Conservation (phyloP, 441 rosid genomes). For the Kokia cookei region DNA sequence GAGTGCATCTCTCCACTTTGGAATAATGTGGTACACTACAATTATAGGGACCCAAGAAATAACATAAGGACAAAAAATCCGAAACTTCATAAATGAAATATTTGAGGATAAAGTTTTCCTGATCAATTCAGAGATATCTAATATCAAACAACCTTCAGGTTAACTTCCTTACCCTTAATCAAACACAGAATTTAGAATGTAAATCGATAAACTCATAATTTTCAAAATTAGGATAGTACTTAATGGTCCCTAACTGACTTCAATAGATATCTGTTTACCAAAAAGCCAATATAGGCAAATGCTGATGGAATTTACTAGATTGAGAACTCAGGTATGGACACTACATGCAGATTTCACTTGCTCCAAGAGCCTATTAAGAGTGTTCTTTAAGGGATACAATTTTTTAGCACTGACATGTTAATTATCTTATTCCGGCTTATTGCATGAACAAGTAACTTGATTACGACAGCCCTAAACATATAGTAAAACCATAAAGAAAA, state of each 20-base stretch:
- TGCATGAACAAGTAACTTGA: not conserved
- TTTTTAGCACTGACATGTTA: not conserved
- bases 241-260: not conserved
- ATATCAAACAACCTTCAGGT: not conserved
- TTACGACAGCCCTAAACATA: not conserved
- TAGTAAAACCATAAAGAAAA: not conserved
- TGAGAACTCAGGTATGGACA: not conserved
- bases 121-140: not conserved
- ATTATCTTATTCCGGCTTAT: not conserved
- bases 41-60: constrained; percentile 12
- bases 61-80: not conserved
- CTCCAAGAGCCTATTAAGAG: not conserved
- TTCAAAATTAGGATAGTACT: not conserved
- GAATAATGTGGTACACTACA: constrained; percentile 62
- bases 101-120: not conserved
- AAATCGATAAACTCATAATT: not conserved
- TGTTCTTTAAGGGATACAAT: not conserved
- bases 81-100: constrained; percentile 10
- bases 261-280: not conserved
- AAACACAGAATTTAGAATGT: not conserved
- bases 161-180: not conserved
- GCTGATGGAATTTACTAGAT: not conserved
- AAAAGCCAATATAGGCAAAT: not conserved
- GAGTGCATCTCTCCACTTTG: constrained; percentile 64
- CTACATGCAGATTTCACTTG: not conserved